phyloP scores from a whole-genome alignment of 2,329 filamentous ascomycete genomes.

The Fusarium neocosmosporiellum region DNA sequence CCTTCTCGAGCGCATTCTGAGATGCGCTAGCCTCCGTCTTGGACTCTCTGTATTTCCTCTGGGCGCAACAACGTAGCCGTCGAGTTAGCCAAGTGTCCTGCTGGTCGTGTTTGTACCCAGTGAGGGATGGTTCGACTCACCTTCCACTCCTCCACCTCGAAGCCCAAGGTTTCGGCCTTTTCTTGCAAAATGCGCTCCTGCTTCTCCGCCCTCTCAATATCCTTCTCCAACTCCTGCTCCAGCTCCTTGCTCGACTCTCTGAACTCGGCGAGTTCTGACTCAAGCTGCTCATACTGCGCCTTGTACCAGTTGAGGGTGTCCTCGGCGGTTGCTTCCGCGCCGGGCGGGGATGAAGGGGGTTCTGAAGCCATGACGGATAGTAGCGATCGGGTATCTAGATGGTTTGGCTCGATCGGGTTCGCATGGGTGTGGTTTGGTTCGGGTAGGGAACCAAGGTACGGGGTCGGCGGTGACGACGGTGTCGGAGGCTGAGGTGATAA shows the following conservation, averaged over 20 bases:
- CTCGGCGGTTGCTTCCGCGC: constrained; percentile 66
- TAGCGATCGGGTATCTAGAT: constrained; percentile 20
- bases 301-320: constrained; percentile 96
- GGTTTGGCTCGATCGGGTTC: constrained; percentile 19
- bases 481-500: constrained; percentile 8
- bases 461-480: constrained; percentile 17
- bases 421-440: constrained; percentile 28
- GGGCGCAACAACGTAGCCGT: constrained; percentile 28
- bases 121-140: constrained; percentile 59
- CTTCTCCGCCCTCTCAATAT: constrained; percentile 95
- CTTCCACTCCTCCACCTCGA: constrained; percentile 99
- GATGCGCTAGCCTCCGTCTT: constrained; percentile 88
- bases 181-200: constrained; percentile 86
- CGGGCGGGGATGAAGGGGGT: constrained; percentile 71
- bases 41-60: constrained; percentile 97
- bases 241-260: constrained; percentile 93
- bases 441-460: constrained; percentile 13
- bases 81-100: constrained; percentile 14
- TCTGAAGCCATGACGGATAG: constrained; percentile 61
- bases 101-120: neutral
- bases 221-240: constrained; percentile 93
- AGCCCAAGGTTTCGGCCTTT: constrained; percentile 85
- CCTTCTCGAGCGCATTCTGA: constrained; percentile 90
- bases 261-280: constrained; percentile 92
- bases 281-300: constrained; percentile 91